Percentiles rank a stretch among this genome's conserved stretches.
Conservation (phyloP, 2,329 filamentous ascomycete species). For the Colletotrichum costaricense region DNA sequence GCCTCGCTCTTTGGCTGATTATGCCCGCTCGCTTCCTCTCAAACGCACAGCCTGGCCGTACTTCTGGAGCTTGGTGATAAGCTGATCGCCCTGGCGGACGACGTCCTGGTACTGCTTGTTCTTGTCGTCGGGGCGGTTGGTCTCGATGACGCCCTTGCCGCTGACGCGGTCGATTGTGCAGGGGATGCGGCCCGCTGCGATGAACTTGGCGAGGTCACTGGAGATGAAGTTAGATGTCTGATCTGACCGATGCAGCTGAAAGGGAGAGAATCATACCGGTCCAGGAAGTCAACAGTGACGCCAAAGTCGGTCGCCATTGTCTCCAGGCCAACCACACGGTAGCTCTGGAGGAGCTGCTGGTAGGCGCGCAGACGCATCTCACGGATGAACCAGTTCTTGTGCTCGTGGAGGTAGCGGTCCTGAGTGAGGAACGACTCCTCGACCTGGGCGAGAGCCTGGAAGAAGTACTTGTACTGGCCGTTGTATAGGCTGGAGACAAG, state of each 20-base stretch:
- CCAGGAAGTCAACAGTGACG: slow-evolving; percentile 94
- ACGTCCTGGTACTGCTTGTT: slow-evolving; percentile 99
- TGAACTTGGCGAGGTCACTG: slow-evolving; percentile 96
- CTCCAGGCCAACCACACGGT: slow-evolving; percentile 94
- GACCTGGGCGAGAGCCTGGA: slow-evolving; percentile 86
- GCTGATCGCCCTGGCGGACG: slow-evolving; percentile 95
- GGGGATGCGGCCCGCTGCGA: slow-evolving; percentile 91
- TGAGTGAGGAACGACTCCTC: slow-evolving; percentile 95
- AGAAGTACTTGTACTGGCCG: slow-evolving; percentile 95
- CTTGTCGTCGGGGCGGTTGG: slow-evolving; percentile 97
- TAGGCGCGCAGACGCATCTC: slow-evolving; percentile 98
- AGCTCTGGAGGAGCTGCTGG: slow-evolving; percentile 96
- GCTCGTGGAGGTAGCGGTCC: slow-evolving; percentile 95
- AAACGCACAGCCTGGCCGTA: slow-evolving; percentile 96
- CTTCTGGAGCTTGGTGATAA: slow-evolving; percentile 99
- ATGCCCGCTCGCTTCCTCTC: slow-evolving; percentile 93
- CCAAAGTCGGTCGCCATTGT: slow-evolving; percentile 99
- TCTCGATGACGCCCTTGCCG: slow-evolving; percentile 97
- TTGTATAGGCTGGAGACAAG: slow-evolving; percentile 93
- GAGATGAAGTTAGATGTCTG: slow-evolving; percentile 3
- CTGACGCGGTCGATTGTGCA: slow-evolving; percentile 98
- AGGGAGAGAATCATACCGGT: slow-evolving; percentile 72
- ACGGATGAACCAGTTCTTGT: slow-evolving; percentile 96
- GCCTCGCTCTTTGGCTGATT: slow-evolving; percentile 38
- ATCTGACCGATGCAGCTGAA: neutral